Percentiles rank a stretch among this genome's conserved stretches.
These are phyloP conservation scores for Aspergillus sparsus DNA, from an alignment of 495 filamentous ascomycete genomes.

Conservation along the genomic window DNA sequence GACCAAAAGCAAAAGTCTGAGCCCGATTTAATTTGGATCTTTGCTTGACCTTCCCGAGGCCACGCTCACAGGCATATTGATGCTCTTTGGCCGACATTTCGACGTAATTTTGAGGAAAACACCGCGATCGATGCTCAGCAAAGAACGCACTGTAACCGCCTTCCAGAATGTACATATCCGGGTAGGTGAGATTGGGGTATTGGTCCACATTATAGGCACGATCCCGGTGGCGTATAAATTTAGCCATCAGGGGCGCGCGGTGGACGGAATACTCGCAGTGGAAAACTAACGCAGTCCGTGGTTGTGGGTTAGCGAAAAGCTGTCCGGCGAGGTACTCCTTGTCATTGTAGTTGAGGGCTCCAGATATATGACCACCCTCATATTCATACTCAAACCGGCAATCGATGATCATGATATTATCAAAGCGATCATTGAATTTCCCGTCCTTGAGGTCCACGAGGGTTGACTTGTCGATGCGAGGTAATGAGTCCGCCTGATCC, in stretches of 20 bases:
- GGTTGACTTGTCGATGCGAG: slow-evolving; percentile 78
- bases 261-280: slow-evolving; percentile 99
- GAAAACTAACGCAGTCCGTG: slow-evolving; percentile 79
- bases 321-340: slow-evolving; percentile 80
- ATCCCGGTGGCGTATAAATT: slow-evolving; percentile 81
- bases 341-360: slow-evolving; percentile 92
- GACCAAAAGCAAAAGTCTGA: slow-evolving; percentile 90
- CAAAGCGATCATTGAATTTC: slow-evolving; percentile 71
- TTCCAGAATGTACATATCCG: slow-evolving; percentile 94
- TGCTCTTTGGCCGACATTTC: slow-evolving; percentile 92
- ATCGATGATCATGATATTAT: slow-evolving; percentile 82
- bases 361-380: slow-evolving; percentile 90
- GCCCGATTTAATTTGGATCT: slow-evolving; percentile 82
- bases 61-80: slow-evolving; percentile 86
- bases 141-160: slow-evolving; percentile 97
- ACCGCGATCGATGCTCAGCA: slow-evolving; percentile 69
- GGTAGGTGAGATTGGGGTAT: slow-evolving; percentile 88
- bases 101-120: slow-evolving; percentile 92
- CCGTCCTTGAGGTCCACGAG: slow-evolving; percentile 85
- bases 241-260: slow-evolving; percentile 88
- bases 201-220: slow-evolving; percentile 75
- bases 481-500: slow-evolving; percentile 78
- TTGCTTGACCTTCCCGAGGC: slow-evolving; percentile 83
- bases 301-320: slow-evolving; percentile 68
- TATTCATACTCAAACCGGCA: slow-evolving; percentile 99